phyloP scores from a whole-genome alignment of 129 eudicot species.

The Calendula officinalis region DNA sequence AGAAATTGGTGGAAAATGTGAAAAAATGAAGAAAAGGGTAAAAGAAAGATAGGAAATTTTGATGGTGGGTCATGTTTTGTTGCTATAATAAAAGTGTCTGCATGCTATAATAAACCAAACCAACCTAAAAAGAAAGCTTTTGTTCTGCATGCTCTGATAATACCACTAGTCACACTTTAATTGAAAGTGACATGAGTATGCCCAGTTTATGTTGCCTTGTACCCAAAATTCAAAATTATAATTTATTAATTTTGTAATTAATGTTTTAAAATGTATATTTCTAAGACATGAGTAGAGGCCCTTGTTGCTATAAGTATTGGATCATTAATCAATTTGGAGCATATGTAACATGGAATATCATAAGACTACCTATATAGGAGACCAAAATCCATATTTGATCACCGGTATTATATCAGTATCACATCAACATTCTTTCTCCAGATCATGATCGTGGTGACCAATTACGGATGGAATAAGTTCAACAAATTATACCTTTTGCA shows the following conservation, averaged over 20 bases:
- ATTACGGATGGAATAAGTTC: no score
- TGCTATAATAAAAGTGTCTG: conserved; percentile 32
- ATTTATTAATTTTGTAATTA: neutral
- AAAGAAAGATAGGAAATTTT: conserved; percentile 9
- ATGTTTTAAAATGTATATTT: neutral
- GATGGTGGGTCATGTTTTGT: conserved; percentile 30
- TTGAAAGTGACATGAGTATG: conserved; percentile 35
- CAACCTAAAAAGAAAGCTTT: no score
- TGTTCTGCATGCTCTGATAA: conserved; percentile 21
- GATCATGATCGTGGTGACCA: no score
- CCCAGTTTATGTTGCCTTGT: conserved; percentile 7
- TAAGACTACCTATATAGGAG: no score
- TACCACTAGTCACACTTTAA: conserved; percentile 27
- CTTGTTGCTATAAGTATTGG: no score
- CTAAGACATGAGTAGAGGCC: no score
- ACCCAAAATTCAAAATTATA: neutral
- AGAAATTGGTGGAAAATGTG: neutral
- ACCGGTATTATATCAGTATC: no score
- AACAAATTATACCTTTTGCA: no score
- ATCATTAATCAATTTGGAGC: no score
- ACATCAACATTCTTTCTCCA: no score
- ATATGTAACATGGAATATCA: no score
- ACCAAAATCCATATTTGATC: no score
- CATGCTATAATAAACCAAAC: neutral
- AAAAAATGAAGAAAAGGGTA: conserved; percentile 16